Percentiles rank a stretch among this genome's conserved stretches.
These are phyloP conservation scores for Fonsecaea multimorphosa DNA, from an alignment of 2,329 filamentous ascomycete species.

Conservation along the genomic window DNA sequence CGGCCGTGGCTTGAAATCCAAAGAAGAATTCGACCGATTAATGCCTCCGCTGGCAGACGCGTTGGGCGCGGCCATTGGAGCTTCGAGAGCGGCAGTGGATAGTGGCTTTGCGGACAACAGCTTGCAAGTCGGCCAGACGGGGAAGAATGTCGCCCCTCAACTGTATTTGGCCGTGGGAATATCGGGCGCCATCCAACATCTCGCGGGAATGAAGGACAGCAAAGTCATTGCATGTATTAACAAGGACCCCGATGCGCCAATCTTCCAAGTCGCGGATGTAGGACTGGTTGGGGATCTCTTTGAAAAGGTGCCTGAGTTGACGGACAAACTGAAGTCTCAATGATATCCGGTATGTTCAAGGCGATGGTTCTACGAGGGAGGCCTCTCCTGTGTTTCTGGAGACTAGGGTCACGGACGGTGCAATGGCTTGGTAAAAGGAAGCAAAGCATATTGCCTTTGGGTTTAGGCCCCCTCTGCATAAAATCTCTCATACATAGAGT, in stretches of 20 bases:
- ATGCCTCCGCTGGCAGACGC: slow-evolving; percentile 93
- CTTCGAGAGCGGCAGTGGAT: slow-evolving; percentile 92
- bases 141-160: slow-evolving; percentile 96
- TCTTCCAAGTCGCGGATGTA: slow-evolving; percentile 97
- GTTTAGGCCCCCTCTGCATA: background rate
- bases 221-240: slow-evolving; percentile 99
- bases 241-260: slow-evolving; percentile 95
- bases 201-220: slow-evolving; percentile 99
- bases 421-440: background rate
- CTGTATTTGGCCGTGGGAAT: slow-evolving; percentile 95
- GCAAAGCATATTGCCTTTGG: background rate
- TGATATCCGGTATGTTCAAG: background rate
- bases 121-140: slow-evolving; percentile 96
- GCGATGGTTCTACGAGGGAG: no score
- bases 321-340: slow-evolving; percentile 79
- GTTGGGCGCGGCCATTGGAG: slow-evolving; percentile 92
- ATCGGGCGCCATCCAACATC: slow-evolving; percentile 94
- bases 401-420: background rate
- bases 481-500: background rate
- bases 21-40: slow-evolving; percentile 92
- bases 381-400: background rate
- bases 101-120: slow-evolving; percentile 98
- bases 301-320: slow-evolving; percentile 93
- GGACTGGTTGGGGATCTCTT: slow-evolving; percentile 95
- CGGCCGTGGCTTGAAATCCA: slow-evolving; percentile 93